Evolutionary conservation across 306 rosid genomes (phyloP).

Genomic region (Trifolium pratense): DNA sequence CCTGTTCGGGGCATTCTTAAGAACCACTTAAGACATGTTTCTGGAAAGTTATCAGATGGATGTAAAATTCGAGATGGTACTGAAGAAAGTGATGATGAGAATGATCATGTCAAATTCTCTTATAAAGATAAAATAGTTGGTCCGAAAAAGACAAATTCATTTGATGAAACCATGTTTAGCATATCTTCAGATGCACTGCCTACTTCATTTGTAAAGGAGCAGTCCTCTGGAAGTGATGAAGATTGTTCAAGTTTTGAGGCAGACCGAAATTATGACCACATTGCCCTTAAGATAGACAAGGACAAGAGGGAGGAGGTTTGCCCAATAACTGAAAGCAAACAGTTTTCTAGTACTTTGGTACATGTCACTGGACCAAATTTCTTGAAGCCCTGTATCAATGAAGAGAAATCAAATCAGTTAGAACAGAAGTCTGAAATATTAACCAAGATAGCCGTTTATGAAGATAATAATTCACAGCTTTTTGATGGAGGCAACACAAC

Average conservation of each 20-base stretch:
- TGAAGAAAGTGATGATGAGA: constrained; percentile 47
- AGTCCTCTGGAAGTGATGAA: constrained; percentile 55
- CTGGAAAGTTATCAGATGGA: constrained; percentile 53
- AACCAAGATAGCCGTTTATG: constrained; percentile 46
- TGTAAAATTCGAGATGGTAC: constrained; percentile 42
- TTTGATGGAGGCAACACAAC: constrained; percentile 49
- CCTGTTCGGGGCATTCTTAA: constrained; percentile 64
- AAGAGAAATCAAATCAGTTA: constrained; percentile 47
- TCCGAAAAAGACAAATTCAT: constrained; percentile 50
- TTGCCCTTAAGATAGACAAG: constrained; percentile 41
- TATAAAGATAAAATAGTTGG: constrained; percentile 60
- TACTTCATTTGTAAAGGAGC: constrained; percentile 56
- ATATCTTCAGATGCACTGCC: constrained; percentile 53
- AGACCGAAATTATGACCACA: constrained; percentile 36
- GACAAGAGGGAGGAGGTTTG: constrained; percentile 51
- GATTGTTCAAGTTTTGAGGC: constrained; percentile 55
- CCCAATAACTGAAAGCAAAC: constrained; percentile 52
- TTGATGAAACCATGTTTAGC: constrained; percentile 48
- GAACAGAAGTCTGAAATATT: constrained; percentile 51
- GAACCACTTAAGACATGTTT: constrained; percentile 49
- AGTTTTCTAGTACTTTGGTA: constrained; percentile 51
- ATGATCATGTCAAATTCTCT: constrained; percentile 59
- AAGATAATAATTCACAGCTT: constrained; percentile 45
- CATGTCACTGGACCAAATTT: constrained; percentile 45
- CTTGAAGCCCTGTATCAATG: constrained; percentile 53